phyloP scores from a whole-genome alignment of 75 land plant species.

The Gnetum montanum region DNA sequence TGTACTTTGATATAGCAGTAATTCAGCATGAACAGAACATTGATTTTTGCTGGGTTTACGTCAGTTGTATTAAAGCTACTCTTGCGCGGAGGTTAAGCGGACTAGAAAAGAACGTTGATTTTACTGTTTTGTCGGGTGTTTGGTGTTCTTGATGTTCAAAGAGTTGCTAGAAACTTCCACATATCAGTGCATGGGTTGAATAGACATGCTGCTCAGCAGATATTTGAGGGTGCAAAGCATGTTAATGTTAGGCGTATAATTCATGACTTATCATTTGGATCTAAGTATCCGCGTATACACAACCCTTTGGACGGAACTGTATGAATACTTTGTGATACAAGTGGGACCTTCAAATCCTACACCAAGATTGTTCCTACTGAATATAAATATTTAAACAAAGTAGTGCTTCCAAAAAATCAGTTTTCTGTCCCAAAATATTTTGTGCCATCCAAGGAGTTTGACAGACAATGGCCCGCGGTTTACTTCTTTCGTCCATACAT shows the following conservation, averaged over 20 bases:
- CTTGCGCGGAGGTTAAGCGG: too few relatives aligned
- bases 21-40: too few relatives aligned
- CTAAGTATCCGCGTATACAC: conserved; percentile 92
- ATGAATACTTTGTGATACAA: conserved; percentile 67
- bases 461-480: conserved; percentile 87
- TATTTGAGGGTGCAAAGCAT: conserved; percentile 54
- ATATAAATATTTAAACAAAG: conserved; percentile 73
- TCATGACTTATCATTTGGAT: conserved; percentile 95
- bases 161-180: conserved; percentile 98
- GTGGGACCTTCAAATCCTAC: conserved; percentile 96
- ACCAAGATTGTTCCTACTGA: conserved; percentile 98
- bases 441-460: conserved; percentile 41
- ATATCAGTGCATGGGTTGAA: conserved; percentile 95
- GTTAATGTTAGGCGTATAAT: conserved; percentile 94
- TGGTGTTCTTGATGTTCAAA: conserved; percentile 91
- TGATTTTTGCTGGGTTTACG: too few relatives aligned
- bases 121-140: conserved; percentile 72
- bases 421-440: conserved; percentile 95
- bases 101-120: too few relatives aligned
- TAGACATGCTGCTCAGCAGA: conserved; percentile 84
- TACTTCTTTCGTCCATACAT: too few relatives aligned
- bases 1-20: too few relatives aligned
- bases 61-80: too few relatives aligned
- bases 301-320: conserved; percentile 95
- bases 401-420: conserved; percentile 81